Evolutionary conservation across 2,329 filamentous ascomycete species (phyloP).

Genomic region (Rosellinia necatrix): DNA sequence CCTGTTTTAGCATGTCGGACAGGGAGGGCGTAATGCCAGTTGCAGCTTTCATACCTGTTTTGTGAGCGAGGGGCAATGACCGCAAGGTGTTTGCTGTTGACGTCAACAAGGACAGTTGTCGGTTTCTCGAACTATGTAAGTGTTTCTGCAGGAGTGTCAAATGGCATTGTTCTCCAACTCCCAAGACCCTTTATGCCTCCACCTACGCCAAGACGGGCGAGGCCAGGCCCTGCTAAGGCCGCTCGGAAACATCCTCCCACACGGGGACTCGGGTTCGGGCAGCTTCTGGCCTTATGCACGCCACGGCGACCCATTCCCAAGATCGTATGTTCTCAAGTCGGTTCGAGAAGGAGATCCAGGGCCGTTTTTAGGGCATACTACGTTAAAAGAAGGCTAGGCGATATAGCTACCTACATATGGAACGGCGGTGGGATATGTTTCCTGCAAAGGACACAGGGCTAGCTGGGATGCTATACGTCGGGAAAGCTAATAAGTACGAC

Average conservation of each 20-base stretch:
- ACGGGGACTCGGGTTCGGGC: neutral
- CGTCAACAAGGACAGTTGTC: neutral
- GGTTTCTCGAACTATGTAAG: no score
- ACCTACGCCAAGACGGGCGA: constrained; percentile 11
- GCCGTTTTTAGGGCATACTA: neutral
- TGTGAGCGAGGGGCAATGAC: neutral
- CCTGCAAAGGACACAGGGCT: constrained; percentile 5
- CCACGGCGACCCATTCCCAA: neutral
- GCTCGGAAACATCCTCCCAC: neutral
- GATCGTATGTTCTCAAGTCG: neutral
- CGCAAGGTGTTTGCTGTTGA: constrained; percentile 13
- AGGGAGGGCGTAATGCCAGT: neutral
- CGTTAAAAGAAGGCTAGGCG: neutral
- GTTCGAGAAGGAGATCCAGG: neutral
- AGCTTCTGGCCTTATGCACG: constrained; percentile 8
- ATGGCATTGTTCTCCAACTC: neutral
- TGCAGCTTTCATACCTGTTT: neutral
- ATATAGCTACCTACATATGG: no score
- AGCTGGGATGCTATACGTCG: no score
- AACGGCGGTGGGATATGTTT: no score
- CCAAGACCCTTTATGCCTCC: neutral
- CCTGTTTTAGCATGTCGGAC: constrained; percentile 1
- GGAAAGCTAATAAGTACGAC: neutral
- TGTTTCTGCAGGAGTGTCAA: no score
- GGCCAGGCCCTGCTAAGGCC: neutral